Evolutionary conservation across 2,329 filamentous ascomycete species (phyloP), one percentile per base, ranked within the genome.

Genomic region (Ascochyta pisi): DNA sequence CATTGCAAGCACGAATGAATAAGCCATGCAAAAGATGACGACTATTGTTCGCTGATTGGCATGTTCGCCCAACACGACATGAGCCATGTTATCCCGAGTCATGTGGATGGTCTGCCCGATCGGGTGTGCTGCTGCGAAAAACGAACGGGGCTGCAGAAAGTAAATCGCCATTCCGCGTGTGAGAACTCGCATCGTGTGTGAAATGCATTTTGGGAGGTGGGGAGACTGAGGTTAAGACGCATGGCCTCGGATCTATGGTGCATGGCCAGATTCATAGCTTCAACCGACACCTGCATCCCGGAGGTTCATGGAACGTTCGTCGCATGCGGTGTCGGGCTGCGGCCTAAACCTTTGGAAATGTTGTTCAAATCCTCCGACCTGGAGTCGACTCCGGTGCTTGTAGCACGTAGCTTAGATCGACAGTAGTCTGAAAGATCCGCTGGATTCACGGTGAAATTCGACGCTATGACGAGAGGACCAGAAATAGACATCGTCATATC

Each of bases 1-100:
- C 23, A 61, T 24, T n/a, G 62, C 62, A 10, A 68, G 62, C 19
- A 62, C 5, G 22, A 63, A 60, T 2, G 54, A 54, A 34, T 56
- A 62, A 6, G 50, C 8, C 2, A 67, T 50, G 37, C 65, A 67
- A 12, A 61, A 26, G 3, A 58, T 47, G 9, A 63, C 58, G 5
- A 61, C 61, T 10, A 48, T 34, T 7, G 50, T 54, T 16, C 62
- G 58, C 24, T 59, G 3, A 29, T n/a, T 24, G 23, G 60, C 45
- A 19, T 43, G 47, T 45, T 61, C 62, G 16, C 47, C 47, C 22
- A 58, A 9, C 3, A 33, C 33, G n/a, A 57, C 43, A 10, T 34
- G 15, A 19, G 27, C 42, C 0, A 37, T 7, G 2, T 47, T 27
- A 5, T 47, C 19, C 10, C 37, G 35, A 16, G 34, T 6, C 8